Conservation (phyloP, 768 basidiomycete species). For the Podaxis carcinomalis region DNA sequence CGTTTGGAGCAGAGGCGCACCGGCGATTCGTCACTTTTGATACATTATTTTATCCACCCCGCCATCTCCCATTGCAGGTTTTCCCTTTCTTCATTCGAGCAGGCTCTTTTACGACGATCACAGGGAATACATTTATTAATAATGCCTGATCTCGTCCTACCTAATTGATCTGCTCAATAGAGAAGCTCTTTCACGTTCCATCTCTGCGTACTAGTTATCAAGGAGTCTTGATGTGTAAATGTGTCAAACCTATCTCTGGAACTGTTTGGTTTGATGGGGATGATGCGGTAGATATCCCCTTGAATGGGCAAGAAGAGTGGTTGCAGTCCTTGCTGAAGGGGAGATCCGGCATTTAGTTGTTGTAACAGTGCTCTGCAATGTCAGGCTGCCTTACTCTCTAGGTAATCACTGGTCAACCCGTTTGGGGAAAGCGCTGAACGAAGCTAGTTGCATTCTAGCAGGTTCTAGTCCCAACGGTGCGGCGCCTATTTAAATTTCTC, state of each 20-base stretch:
- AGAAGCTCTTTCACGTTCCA: neutral
- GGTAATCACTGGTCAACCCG: neutral
- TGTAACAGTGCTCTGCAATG: neutral
- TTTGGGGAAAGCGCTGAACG: neutral
- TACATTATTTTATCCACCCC: neutral
- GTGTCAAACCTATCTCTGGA: neutral
- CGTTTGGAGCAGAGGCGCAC: too few species aligned
- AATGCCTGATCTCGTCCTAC: neutral
- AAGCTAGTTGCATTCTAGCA: neutral
- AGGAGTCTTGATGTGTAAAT: neutral
- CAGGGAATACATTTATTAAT: neutral
- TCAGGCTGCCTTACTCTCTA: neutral
- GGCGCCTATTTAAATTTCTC: neutral
- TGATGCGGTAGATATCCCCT: neutral
- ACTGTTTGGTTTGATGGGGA: neutral
- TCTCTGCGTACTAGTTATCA: neutral
- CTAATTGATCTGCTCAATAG: neutral
- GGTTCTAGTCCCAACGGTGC: neutral
- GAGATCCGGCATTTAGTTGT: neutral
- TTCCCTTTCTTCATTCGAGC: neutral
- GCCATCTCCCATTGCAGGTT: neutral
- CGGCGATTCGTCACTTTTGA: neutral
- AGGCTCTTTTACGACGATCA: neutral
- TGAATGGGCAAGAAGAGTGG: neutral
- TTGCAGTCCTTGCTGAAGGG: neutral